Base-by-base conservation (phyloP, 495 filamentous ascomycete species). In the Talaromyces trachyspermus region DNA sequence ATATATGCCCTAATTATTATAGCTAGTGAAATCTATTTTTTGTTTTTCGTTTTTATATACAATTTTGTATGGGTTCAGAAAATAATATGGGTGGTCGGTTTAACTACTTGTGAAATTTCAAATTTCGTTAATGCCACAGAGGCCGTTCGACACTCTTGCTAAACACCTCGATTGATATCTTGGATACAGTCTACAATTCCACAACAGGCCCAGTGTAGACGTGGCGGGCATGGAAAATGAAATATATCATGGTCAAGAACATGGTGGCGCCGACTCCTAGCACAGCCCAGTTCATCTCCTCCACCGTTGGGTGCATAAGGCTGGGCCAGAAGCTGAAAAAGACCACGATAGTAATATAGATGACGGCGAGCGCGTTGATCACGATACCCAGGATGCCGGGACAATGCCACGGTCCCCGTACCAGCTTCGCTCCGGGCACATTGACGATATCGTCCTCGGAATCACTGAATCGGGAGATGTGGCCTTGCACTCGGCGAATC, bases 331-430 rank as follows among this genome's bases (percentile, higher is more conserved):
- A 76, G 45, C 50, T 64, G 54, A 63, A 71, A 32, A 66, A 63
- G 14, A 70, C 51, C 11, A 66, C 61, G 17, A 70, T 63, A 12
- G 53, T 52, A 8, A 64, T 62, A 39, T 64, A 70, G 4, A 58
- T 50, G 10, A 67, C 49, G 2, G 64, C 50, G 42, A 69, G 65
- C 2, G 53, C 49, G 33, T 78, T 78, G 48, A 75, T 62, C 9
- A 64, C 8, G 0, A 69, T 60, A 0, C 75, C 74, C 12, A 66
- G 52, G 7, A 66, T 55, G 3, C 70, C 74, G 1, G 66, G 69
- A 1, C 75, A 36, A 15, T 61, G 68, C 54, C 72, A 78, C 0
- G 71, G 69, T 11, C 75, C 75, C 74, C 72, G 78, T 14, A 60
- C 52, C 4, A 70, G 52, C 22, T 58, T 56, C 8, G 50, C 52